phyloP scores from a whole-genome alignment of 2,329 filamentous ascomycete genomes.

The Neonectria sp. region DNA sequence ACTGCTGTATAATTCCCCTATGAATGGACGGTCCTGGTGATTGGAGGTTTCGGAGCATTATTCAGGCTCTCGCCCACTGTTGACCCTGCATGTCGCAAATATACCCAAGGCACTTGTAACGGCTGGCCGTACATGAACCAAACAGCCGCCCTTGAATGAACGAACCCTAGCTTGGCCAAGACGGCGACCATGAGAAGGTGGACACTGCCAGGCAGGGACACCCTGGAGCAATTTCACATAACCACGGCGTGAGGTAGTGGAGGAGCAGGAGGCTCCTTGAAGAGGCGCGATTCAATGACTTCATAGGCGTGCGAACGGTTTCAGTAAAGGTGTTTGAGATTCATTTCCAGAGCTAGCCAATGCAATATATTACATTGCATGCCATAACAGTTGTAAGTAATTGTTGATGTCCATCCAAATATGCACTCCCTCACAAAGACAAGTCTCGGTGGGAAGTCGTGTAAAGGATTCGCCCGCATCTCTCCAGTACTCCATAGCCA shows the following conservation, averaged over 20 bases:
- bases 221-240: background rate
- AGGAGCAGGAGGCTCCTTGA: too few relatives aligned
- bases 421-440: too few relatives aligned
- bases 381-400: background rate
- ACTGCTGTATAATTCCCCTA: slow-evolving; percentile 53
- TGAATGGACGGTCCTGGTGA: background rate
- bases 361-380: background rate
- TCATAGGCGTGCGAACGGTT: background rate
- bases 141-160: background rate
- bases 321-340: background rate
- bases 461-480: too few relatives aligned
- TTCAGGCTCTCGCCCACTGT: background rate
- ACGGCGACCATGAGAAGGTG: background rate
- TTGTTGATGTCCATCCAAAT: too few relatives aligned
- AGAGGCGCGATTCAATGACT: background rate
- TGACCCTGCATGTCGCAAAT: too few relatives aligned
- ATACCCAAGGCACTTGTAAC: too few relatives aligned
- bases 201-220: background rate
- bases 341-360: background rate
- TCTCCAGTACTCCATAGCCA: too few relatives aligned
- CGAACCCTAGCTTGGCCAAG: background rate
- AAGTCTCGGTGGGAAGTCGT: too few relatives aligned
- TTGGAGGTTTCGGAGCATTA: background rate
- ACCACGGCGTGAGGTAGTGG: background rate
- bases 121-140: background rate